Conservation (phyloP, 2,329 filamentous ascomycete species). For the Neurospora sp. region DNA sequence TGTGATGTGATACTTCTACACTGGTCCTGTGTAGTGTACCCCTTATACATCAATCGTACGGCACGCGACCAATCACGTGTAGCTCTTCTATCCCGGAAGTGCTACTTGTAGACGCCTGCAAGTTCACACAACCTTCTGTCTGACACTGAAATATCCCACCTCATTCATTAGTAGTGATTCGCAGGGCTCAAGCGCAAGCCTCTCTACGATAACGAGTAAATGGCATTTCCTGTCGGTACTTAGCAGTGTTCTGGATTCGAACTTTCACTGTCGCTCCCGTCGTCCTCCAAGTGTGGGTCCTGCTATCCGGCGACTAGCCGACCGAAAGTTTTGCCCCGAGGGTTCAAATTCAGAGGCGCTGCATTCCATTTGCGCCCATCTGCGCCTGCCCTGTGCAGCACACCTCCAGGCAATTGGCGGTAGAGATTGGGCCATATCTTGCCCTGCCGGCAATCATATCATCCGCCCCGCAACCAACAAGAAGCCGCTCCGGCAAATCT, state of each 20-base stretch:
- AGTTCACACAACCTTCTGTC: background rate
- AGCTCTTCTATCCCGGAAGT: background rate
- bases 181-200: background rate
- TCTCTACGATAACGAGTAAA: background rate
- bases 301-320: background rate
- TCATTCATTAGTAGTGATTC: background rate
- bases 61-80: background rate
- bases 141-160: background rate
- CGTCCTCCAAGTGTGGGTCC: background rate
- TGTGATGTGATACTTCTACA: background rate
- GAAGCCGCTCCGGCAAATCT: slow-evolving; percentile 9
- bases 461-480: slow-evolving; percentile 6
- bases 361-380: slow-evolving; percentile 4
- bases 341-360: background rate
- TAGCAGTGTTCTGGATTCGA: background rate
- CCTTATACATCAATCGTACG: background rate
- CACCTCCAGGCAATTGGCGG: slow-evolving; percentile 9
- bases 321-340: background rate
- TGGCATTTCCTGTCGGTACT: background rate
- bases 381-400: slow-evolving; percentile 5
- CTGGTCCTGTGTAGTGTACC: background rate
- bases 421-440: slow-evolving; percentile 8
- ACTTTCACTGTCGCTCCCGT: background rate
- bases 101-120: background rate
- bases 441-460: slow-evolving; percentile 15